Evolutionary conservation across 2,329 filamentous ascomycete genomes (phyloP), one percentile per base, ranked within the genome.

Genomic region (Pestalotiopsis sp.): DNA sequence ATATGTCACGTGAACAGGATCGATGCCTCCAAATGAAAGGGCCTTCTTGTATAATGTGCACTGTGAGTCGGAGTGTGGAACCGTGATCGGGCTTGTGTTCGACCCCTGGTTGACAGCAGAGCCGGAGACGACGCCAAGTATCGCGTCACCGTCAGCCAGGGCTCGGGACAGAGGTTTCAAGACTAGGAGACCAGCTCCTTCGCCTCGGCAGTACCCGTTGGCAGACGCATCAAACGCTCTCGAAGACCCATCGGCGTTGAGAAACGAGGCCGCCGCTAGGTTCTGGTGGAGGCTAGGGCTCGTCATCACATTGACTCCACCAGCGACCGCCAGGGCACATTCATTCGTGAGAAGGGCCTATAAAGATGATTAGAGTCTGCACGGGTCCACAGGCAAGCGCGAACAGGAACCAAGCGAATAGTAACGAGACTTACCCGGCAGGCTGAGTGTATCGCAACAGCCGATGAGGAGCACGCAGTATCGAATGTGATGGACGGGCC

Each of bases 201-300:
- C 87, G 1, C 78, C 85, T 14, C 87, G 82, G 68, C 85, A 87
- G 70, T 88, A 89, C 4, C 87, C 86, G 73, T 87, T 83, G 0
- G 85, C 86, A 23, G 75, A 75, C 17, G 80, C 77, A 67, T 86
- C 84, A 59, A 82, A 87, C 2, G 82, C 80, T 63, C 85, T 85
- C 70, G 86, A 88, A 13, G 81, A 76, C 0, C 85, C 83, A 1
- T 79, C 82, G 0, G 78, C 76, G 17, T 80, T 83, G 0, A 86
- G 72, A 66, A 86, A 84, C 3, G 76, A 75, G 0, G 78, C 83
- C 1, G 39, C 71, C 5, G 69, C 72, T 6, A 78, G 69, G 61
- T 77, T 73, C 13, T 73, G 70, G 45, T 69, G 73, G 17, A 70
- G 69, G 2, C 70, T 61, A 3, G 75, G 68, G 14, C 72, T 76